Conservation (phyloP, 140 eudicot species). For the Stevia rebaudiana region DNA sequence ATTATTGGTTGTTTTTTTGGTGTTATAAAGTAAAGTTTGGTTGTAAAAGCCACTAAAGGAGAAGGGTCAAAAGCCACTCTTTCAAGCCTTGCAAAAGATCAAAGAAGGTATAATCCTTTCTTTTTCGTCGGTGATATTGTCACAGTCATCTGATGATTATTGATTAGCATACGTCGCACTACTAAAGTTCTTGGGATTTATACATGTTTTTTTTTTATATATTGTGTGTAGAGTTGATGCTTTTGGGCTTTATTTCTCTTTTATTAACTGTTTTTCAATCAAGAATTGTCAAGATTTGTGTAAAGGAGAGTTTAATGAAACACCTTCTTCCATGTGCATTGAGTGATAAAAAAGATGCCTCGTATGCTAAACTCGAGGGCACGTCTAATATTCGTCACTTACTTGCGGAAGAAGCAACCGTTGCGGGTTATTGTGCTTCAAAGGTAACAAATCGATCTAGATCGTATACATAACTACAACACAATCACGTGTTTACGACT, state of each 20-base stretch:
- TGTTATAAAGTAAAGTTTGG: constrained; percentile 2
- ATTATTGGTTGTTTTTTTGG: not conserved
- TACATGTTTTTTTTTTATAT: not conserved
- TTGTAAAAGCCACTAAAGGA: constrained; percentile 54
- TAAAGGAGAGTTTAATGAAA: constrained; percentile 32
- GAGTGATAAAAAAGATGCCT: constrained; percentile 9
- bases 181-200: no score
- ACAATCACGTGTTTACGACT: no score
- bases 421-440: constrained; percentile 34
- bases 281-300: constrained; percentile 51
- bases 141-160: no score
- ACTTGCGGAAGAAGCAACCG: constrained; percentile 40
- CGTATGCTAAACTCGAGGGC: constrained; percentile 4
- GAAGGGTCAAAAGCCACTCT: constrained; percentile 58
- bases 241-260: constrained; percentile 87
- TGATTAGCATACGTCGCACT: no score
- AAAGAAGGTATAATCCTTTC: constrained; percentile 49
- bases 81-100: constrained; percentile 55
- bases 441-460: constrained; percentile 27
- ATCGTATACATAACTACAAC: not conserved
- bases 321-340: constrained; percentile 42
- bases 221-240: constrained; percentile 81
- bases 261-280: constrained; percentile 70
- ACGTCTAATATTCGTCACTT: constrained; percentile 42
- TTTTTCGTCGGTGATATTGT: no score